Conservation (phyloP, 2,329 filamentous ascomycete species). For the Exophiala sp. region DNA sequence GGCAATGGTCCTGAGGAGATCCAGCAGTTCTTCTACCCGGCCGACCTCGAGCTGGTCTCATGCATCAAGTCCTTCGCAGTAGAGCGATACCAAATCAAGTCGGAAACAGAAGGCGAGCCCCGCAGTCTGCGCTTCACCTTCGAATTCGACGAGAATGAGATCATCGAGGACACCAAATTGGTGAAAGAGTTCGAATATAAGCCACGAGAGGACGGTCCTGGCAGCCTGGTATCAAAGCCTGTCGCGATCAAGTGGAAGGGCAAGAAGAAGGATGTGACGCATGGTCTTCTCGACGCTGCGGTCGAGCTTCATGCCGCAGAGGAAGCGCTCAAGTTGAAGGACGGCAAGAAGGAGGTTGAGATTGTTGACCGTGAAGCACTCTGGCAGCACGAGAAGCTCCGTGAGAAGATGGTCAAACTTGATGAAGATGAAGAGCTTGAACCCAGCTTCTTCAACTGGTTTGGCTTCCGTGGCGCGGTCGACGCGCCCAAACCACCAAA, state of each 20-base stretch:
- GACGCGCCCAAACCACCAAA: conserved; percentile 63
- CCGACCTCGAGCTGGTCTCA: conserved; percentile 71
- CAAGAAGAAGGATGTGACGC: conserved; percentile 75
- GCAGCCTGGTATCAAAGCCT: conserved; percentile 80
- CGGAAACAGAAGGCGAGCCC: conserved; percentile 65
- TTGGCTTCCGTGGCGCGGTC: conserved; percentile 70
- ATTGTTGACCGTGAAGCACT: conserved; percentile 26
- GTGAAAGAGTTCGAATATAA: conserved; percentile 89
- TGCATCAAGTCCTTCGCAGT: conserved; percentile 68
- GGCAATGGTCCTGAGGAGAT: conserved; percentile 82
- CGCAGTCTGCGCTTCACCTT: conserved; percentile 74
- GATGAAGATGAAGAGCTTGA: conserved; percentile 34
- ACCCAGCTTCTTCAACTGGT: conserved; percentile 83
- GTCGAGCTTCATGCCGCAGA: conserved; percentile 66
- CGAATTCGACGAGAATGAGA: conserved; percentile 75
- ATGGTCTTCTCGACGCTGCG: conserved; percentile 72
- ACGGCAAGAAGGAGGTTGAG: conserved; percentile 20
- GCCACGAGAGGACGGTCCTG: conserved; percentile 56
- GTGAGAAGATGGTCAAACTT: conserved; percentile 35
- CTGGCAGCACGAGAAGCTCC: conserved; percentile 30
- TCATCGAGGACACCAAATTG: conserved; percentile 72
- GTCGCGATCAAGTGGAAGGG: conserved; percentile 85
- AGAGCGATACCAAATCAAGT: conserved; percentile 70
- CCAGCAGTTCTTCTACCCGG: conserved; percentile 80
- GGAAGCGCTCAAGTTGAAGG: conserved; percentile 34